Conservation (phyloP, 768 basidiomycete genomes). For the Boletus reticulatus region DNA sequence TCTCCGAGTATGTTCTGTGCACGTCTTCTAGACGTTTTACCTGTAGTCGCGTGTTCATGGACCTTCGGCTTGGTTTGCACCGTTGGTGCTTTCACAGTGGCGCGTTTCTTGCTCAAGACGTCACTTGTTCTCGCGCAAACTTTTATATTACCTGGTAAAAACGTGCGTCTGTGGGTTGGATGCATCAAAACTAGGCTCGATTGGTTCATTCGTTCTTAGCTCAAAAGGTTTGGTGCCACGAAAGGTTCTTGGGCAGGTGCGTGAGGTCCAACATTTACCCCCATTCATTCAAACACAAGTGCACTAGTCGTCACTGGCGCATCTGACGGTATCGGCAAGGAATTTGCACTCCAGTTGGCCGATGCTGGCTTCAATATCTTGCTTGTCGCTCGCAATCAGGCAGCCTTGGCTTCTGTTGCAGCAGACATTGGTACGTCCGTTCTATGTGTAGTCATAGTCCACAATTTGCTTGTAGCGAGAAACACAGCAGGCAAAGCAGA, state of each 20-base stretch:
- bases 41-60: constrained; percentile 26
- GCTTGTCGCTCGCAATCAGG: constrained; percentile 73
- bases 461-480: constrained; percentile 26
- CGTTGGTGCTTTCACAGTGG: constrained; percentile 55
- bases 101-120: constrained; percentile 56
- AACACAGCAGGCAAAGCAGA: constrained; percentile 47
- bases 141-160: constrained; percentile 67
- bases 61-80: constrained; percentile 35
- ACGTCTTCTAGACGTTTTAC: no score
- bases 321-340: constrained; percentile 94
- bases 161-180: constrained; percentile 35
- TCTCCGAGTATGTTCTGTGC: no score
- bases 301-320: constrained; percentile 82
- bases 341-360: constrained; percentile 88
- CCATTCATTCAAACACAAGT: background rate
- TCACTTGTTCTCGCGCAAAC: constrained; percentile 67
- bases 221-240: constrained; percentile 76
- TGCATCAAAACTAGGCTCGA: background rate
- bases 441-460: background rate
- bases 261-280: background rate
- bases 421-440: constrained; percentile 62
- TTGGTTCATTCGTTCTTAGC: constrained; percentile 38
- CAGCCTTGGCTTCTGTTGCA: constrained; percentile 61
- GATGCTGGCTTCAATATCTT: constrained; percentile 85
- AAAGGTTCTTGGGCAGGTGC: constrained; percentile 86